These are phyloP conservation scores for Daldinia concentrica DNA, from an alignment of 495 filamentous ascomycete genomes.

Conservation along the genomic window DNA sequence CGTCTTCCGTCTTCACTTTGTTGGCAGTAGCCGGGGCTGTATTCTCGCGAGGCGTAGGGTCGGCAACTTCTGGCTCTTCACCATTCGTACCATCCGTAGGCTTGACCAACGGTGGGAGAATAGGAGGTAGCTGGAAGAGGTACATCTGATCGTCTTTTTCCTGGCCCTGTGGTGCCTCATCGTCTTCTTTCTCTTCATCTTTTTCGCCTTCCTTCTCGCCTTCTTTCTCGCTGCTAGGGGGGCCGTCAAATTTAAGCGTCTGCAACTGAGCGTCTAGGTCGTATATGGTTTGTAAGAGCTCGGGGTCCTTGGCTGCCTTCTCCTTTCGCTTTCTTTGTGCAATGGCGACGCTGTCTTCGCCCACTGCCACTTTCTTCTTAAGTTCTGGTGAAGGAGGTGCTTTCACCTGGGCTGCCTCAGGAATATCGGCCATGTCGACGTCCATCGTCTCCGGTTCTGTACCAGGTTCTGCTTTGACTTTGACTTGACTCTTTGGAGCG, in stretches of 20 bases:
- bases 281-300: slow-evolving; percentile 44
- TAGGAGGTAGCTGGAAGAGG: slow-evolving; percentile 71
- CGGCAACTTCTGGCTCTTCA: slow-evolving; percentile 40
- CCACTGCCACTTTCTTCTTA: slow-evolving; percentile 41
- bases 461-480: slow-evolving; percentile 49
- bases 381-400: slow-evolving; percentile 46
- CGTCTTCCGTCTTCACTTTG: slow-evolving; percentile 45
- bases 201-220: slow-evolving; percentile 20
- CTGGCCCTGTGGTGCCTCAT: slow-evolving; percentile 15
- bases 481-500: slow-evolving; percentile 40
- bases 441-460: slow-evolving; percentile 41
- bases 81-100: slow-evolving; percentile 29
- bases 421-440: slow-evolving; percentile 53
- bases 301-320: slow-evolving; percentile 48
- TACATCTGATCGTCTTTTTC: slow-evolving; percentile 63
- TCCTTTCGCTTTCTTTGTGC: slow-evolving; percentile 46
- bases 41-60: slow-evolving; percentile 51
- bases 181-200: neutral
- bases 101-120: slow-evolving; percentile 63
- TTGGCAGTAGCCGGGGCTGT: slow-evolving; percentile 14
- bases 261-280: slow-evolving; percentile 48
- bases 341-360: slow-evolving; percentile 7
- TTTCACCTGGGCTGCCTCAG: slow-evolving; percentile 42
- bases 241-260: slow-evolving; percentile 42
- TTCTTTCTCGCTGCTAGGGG: slow-evolving; percentile 31